A percentile compares a stretch with the other conserved stretches of the same genome.
These are phyloP conservation scores for Coniochaeta pulveracea DNA, from an alignment of 2,329 filamentous ascomycete species.

Conservation along the genomic window DNA sequence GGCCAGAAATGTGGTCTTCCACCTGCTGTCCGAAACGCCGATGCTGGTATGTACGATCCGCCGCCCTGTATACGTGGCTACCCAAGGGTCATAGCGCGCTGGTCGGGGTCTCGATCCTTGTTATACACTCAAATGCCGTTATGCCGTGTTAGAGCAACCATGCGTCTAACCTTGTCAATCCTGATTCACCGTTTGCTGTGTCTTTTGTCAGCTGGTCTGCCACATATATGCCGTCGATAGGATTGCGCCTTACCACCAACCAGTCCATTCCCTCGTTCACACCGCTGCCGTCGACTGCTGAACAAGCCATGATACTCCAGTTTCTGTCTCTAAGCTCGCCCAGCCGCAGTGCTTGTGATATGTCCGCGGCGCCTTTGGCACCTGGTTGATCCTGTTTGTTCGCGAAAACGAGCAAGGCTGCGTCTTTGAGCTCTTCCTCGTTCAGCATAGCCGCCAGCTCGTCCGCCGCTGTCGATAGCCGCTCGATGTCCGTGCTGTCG, in stretches of 20 bases:
- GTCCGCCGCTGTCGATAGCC: slow-evolving; percentile 82
- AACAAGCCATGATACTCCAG: slow-evolving; percentile 98
- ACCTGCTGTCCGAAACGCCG: too few species aligned
- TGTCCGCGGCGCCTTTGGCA: slow-evolving; percentile 91
- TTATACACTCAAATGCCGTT: too few species aligned
- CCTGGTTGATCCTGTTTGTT: slow-evolving; percentile 99
- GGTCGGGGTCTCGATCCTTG: too few species aligned
- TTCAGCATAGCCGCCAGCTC: slow-evolving; percentile 92
- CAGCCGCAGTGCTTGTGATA: slow-evolving; percentile 82
- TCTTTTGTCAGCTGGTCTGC: not conserved
- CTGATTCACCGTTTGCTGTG: slow-evolving; percentile 4
- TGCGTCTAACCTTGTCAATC: too few species aligned
- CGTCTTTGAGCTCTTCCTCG: slow-evolving; percentile 91
- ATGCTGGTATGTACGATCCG: too few species aligned
- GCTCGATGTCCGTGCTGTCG: slow-evolving; percentile 94
- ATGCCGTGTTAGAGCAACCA: too few species aligned
- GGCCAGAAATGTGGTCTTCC: too few species aligned
- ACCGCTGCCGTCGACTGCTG: slow-evolving; percentile 87
- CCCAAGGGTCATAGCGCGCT: too few species aligned
- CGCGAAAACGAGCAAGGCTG: slow-evolving; percentile 85
- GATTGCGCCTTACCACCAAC: slow-evolving; percentile 60
- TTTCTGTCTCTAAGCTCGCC: slow-evolving; percentile 91
- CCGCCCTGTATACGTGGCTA: too few species aligned
- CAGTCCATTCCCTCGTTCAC: slow-evolving; percentile 98
- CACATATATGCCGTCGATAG: not conserved